A percentile compares a stretch with the other conserved stretches of the same genome.
Conservation (phyloP, 1,284 basidiomycete genomes). For the Malassezia sp. region DNA sequence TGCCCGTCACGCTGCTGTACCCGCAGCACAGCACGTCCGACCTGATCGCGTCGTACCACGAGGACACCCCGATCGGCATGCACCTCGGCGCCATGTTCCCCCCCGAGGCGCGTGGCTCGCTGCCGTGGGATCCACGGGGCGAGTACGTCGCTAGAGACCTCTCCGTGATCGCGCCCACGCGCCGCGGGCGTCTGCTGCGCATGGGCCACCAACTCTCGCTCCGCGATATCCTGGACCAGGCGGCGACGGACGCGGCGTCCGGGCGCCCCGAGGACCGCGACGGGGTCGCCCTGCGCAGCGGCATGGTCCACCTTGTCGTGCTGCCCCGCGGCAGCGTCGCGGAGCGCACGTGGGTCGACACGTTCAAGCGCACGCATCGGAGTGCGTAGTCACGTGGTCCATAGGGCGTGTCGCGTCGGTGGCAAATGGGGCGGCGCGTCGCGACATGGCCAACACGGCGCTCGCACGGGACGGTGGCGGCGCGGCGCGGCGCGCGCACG, state of each 20-base stretch:
- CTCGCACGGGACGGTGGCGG: too few species aligned
- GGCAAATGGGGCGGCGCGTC: constrained; percentile 8
- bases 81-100: constrained; percentile 77
- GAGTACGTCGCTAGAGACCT: constrained; percentile 63
- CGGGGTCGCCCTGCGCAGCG: constrained; percentile 74
- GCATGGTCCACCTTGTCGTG: constrained; percentile 72
- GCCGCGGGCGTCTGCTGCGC: constrained; percentile 65
- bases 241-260: constrained; percentile 49
- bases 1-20: constrained; percentile 85
- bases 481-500: too few species aligned
- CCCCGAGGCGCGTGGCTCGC: constrained; percentile 52
- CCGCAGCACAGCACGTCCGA: constrained; percentile 80
- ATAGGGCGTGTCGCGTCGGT: not conserved
- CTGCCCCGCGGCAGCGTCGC: constrained; percentile 72
- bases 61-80: constrained; percentile 67
- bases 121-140: constrained; percentile 65
- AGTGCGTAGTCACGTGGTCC: not conserved
- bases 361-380: constrained; percentile 56
- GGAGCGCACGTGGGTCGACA: constrained; percentile 67
- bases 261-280: constrained; percentile 57
- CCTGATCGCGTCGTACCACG: constrained; percentile 72
- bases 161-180: constrained; percentile 72
- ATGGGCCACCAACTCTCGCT: constrained; percentile 78
- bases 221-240: constrained; percentile 57
- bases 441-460: too few species aligned